These are phyloP conservation scores for Kwoniella heveanensis DNA, from an alignment of 768 basidiomycete species.

Conservation along the genomic window DNA sequence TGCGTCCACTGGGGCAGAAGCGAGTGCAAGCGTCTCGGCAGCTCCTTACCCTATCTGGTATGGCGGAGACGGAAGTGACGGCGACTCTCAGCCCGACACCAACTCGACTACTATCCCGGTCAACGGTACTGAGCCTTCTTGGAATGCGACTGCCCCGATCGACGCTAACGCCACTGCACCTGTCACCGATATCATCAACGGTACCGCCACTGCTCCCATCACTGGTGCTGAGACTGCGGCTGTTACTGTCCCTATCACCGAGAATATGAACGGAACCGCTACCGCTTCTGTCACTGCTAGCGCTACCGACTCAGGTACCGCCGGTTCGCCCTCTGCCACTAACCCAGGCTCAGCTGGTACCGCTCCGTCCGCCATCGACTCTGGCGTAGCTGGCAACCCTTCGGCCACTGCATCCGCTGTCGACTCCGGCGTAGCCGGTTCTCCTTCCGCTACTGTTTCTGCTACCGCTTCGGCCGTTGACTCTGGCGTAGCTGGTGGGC, in stretches of 20 bases:
- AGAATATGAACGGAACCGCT: not conserved
- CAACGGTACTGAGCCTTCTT: conserved; percentile 1
- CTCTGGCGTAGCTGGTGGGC: conserved; percentile 9
- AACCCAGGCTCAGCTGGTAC: conserved; percentile 5
- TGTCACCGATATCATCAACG: conserved; percentile 1
- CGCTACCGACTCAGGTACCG: conserved; percentile 16
- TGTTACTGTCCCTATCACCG: not conserved
- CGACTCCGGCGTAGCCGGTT: conserved; percentile 1
- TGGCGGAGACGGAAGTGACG: conserved; percentile 16
- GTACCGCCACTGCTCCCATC: conserved; percentile 21
- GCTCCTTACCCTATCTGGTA: conserved; percentile 23
- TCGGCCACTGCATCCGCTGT: conserved; percentile 6
- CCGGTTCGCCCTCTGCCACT: conserved; percentile 18
- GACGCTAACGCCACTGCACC: conserved; percentile 5
- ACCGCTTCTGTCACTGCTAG: conserved; percentile 9
- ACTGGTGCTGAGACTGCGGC: conserved; percentile 16
- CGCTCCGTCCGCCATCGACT: conserved; percentile 1
- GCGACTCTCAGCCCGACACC: not conserved
- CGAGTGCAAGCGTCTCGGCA: conserved; percentile 5
- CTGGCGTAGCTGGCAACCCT: conserved; percentile 2
- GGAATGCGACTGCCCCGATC: conserved; percentile 2
- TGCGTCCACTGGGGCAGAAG: conserved; percentile 16
- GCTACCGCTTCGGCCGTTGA: conserved; percentile 11
- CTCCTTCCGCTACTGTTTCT: conserved; percentile 7
- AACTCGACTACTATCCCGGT: not conserved